Conservation (phyloP, 345 rosid genomes). For the Camelina laxa region DNA sequence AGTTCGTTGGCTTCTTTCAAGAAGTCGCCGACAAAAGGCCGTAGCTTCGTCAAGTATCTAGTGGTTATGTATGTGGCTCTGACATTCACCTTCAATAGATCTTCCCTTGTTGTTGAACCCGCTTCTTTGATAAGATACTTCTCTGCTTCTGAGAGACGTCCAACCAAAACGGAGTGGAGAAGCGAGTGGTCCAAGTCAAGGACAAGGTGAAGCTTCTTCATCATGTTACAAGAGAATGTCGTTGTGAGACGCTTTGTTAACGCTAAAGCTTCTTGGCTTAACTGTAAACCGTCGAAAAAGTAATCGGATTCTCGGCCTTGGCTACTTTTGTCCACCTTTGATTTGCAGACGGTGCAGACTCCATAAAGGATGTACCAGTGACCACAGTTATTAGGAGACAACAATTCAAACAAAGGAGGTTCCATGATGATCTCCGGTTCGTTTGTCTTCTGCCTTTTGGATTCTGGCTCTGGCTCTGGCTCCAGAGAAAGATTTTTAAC, state of each 20-base stretch:
- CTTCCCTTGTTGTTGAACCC: not conserved
- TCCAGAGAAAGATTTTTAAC: not conserved
- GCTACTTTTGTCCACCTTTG: not conserved
- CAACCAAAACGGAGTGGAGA: not conserved
- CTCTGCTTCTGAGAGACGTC: not conserved
- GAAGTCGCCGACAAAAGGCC: constrained; percentile 17
- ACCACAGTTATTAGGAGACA: constrained; percentile 1
- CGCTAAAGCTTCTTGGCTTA: constrained; percentile 12
- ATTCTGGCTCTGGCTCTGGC: not conserved
- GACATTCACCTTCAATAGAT: not conserved
- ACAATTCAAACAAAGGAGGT: too few species aligned
- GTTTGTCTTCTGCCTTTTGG: constrained; percentile 5
- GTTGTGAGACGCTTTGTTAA: constrained; percentile 1
- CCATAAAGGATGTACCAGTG: constrained; percentile 7
- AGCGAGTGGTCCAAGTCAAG: constrained; percentile 38
- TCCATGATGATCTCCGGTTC: not conserved
- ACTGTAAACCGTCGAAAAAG: not conserved
- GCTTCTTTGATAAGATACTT: constrained; percentile 27
- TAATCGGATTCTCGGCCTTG: constrained; percentile 1
- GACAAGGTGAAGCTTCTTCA: constrained; percentile 32
- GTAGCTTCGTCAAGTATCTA: constrained; percentile 14
- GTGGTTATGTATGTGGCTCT: not conserved
- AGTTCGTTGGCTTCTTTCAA: constrained; percentile 21
- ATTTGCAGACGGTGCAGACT: constrained; percentile 14
- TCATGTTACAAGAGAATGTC: not conserved